A percentile compares a stretch with the other conserved stretches of the same genome.
phyloP scores from a whole-genome alignment of 1,284 basidiomycete species.

The Cutaneotrichosporon cutaneum region DNA sequence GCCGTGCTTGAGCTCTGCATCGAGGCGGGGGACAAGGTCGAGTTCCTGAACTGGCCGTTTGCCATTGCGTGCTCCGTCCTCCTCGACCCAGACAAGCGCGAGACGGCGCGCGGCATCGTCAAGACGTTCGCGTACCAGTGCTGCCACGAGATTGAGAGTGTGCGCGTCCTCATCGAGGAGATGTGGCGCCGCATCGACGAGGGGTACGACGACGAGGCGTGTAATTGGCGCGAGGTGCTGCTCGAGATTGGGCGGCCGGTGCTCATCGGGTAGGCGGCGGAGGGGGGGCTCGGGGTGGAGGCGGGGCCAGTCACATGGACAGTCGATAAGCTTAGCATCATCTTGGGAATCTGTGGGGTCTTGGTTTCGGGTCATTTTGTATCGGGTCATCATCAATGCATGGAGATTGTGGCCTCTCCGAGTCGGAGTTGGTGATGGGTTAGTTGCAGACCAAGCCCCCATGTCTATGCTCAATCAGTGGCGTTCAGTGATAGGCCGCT shows the following conservation, averaged over 20 bases:
- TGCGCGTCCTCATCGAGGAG: constrained; percentile 37
- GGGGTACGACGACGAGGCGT: constrained; percentile 41
- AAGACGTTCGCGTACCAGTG: constrained; percentile 44
- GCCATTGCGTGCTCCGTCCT: constrained; percentile 38
- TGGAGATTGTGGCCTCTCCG: background rate
- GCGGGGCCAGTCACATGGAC: too few relatives aligned
- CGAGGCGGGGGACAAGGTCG: constrained; percentile 44
- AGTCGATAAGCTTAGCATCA: background rate
- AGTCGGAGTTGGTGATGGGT: background rate
- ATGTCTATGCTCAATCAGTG: too few relatives aligned
- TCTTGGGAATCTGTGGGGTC: background rate
- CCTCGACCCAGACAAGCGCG: constrained; percentile 26
- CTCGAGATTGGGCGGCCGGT: constrained; percentile 41
- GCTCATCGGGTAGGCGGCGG: constrained; percentile 30
- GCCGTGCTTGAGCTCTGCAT: constrained; percentile 38
- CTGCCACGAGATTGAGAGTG: constrained; percentile 40
- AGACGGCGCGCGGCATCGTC: constrained; percentile 32
- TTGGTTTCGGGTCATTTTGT: background rate
- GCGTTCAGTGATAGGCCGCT: too few relatives aligned
- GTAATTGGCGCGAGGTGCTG: constrained; percentile 41
- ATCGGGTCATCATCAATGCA: background rate
- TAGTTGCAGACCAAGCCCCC: too few relatives aligned
- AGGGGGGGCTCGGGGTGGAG: background rate
- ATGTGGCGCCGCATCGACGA: constrained; percentile 45
- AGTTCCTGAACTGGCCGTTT: constrained; percentile 47